phyloP scores from a whole-genome alignment of 495 filamentous ascomycete genomes.

The Friedmanniomyces endolithicus region DNA sequence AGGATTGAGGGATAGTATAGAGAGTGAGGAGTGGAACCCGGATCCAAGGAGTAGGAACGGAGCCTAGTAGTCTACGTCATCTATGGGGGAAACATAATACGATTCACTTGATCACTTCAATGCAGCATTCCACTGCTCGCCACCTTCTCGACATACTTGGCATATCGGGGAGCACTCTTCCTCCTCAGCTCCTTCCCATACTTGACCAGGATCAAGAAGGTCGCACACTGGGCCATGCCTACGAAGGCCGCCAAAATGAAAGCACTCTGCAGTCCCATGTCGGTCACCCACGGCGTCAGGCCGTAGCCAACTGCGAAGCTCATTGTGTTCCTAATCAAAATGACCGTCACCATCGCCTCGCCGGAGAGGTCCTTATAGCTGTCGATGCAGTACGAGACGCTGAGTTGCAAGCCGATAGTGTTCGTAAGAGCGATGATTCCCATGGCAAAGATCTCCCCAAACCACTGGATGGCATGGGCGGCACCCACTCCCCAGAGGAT shows the following conservation, averaged over 20 bases:
- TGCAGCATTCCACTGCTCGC: slow-evolving; percentile 31
- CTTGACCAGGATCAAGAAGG: slow-evolving; percentile 45
- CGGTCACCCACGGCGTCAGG: slow-evolving; percentile 51
- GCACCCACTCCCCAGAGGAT: slow-evolving; percentile 61
- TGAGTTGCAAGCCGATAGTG: slow-evolving; percentile 44
- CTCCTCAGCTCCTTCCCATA: slow-evolving; percentile 38
- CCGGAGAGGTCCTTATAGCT: slow-evolving; percentile 51
- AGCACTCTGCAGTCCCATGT: slow-evolving; percentile 50
- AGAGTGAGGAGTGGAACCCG: slow-evolving; percentile 25
- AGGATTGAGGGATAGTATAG: slow-evolving; percentile 19
- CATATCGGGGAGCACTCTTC: slow-evolving; percentile 32
- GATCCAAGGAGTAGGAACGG: slow-evolving; percentile 23
- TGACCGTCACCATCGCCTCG: slow-evolving; percentile 51
- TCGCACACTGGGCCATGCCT: slow-evolving; percentile 40
- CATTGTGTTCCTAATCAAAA: slow-evolving; percentile 57
- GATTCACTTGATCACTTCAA: too few relatives aligned
- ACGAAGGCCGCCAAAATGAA: slow-evolving; percentile 52
- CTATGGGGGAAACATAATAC: too few relatives aligned
- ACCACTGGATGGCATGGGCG: slow-evolving; percentile 34
- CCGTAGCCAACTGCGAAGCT: slow-evolving; percentile 47
- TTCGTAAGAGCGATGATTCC: slow-evolving; percentile 44
- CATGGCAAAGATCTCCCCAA: slow-evolving; percentile 50
- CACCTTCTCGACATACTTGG: slow-evolving; percentile 32
- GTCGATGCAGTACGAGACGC: slow-evolving; percentile 51
- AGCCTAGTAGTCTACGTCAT: not conserved